These are phyloP conservation scores for Pythium vanterpoolii DNA, from an alignment of 352 stramenopile genomes.

Conservation along the genomic window DNA sequence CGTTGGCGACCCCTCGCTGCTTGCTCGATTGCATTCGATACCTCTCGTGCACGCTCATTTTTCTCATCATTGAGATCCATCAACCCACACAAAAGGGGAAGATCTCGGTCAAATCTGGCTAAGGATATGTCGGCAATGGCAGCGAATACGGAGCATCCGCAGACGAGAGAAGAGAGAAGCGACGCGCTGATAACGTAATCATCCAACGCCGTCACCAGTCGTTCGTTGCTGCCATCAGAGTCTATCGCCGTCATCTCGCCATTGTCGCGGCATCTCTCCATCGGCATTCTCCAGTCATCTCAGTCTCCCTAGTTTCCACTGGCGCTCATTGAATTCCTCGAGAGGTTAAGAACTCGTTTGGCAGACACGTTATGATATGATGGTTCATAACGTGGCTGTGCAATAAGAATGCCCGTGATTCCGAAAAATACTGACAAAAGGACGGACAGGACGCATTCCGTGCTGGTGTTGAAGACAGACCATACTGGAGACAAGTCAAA, in stretches of 20 bases:
- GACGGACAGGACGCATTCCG: too few species aligned
- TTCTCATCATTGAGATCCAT: constrained; percentile 24
- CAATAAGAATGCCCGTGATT: not conserved
- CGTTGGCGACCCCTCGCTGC: not conserved
- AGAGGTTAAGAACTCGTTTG: not conserved
- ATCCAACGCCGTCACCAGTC: not conserved
- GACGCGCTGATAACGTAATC: not conserved
- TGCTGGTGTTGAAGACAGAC: too few species aligned
- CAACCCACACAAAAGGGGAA: not conserved
- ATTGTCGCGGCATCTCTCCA: not conserved
- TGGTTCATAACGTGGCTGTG: not conserved
- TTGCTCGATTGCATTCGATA: constrained; percentile 8
- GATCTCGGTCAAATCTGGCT: constrained; percentile 30
- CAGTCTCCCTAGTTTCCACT: too few species aligned
- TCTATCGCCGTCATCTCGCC: not conserved
- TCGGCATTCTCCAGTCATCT: not conserved
- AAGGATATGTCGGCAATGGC: constrained; percentile 24
- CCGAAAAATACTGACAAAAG: not conserved
- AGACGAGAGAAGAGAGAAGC: not conserved
- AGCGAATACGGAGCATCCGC: not conserved
- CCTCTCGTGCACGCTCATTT: constrained; percentile 21
- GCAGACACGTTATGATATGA: not conserved
- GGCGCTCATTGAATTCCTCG: too few species aligned
- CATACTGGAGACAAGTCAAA: too few species aligned
- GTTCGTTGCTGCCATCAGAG: not conserved